phyloP scores from a whole-genome alignment of 78 protist genomes.

The Dictyostelium firmibasis region DNA sequence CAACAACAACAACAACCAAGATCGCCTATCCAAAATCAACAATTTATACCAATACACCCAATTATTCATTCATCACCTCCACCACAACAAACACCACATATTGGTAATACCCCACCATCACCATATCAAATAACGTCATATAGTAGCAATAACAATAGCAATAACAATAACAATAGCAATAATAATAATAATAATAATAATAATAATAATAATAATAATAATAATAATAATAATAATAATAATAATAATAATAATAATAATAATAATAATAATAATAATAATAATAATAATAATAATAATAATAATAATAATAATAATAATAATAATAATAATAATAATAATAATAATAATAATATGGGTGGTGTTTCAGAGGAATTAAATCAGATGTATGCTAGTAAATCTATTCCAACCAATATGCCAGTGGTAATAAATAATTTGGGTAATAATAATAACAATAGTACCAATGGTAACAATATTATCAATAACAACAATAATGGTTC shows the following conservation, averaged over 20 bases:
- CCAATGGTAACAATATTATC: not conserved
- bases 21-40: not conserved
- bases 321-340: no score
- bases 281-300: no score
- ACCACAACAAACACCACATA: not conserved
- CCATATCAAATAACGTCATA: not conserved
- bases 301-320: no score
- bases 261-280: not conserved
- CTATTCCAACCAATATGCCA: not conserved
- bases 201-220: no score
- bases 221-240: no score
- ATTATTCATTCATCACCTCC: not conserved
- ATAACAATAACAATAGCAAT: no score
- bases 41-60: not conserved
- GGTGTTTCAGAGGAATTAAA: not conserved
- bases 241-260: not conserved
- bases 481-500: not conserved
- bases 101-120: not conserved
- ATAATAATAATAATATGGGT: not conserved
- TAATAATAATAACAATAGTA: not conserved
- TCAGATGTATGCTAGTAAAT: not conserved
- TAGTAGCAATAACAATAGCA: not conserved
- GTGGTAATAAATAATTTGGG: not conserved
- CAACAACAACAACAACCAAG: not conserved
- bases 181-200: no score